Percentiles rank a stretch among this genome's conserved stretches.
These are phyloP conservation scores for Wallemia hederae DNA, from an alignment of 1,284 basidiomycete species.

Conservation along the genomic window DNA sequence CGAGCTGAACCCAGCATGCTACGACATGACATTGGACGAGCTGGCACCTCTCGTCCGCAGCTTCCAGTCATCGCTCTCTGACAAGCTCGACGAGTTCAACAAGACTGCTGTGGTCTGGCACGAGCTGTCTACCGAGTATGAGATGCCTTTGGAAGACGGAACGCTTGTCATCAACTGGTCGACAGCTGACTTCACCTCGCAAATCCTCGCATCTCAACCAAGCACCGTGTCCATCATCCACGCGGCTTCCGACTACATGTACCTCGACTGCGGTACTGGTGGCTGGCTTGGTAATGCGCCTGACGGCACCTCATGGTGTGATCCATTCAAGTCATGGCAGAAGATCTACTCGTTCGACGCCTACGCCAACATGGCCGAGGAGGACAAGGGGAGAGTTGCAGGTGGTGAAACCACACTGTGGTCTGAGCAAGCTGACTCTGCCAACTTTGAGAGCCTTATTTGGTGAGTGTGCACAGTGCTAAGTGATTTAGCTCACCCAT, in stretches of 20 bases:
- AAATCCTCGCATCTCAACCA: conserved; percentile 9
- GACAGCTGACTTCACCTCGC: conserved; percentile 7
- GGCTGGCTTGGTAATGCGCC: conserved; percentile 2
- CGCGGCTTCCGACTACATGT: conserved; percentile 7
- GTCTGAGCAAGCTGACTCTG: background rate
- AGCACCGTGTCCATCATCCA: conserved; percentile 8
- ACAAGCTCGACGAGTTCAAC: conserved; percentile 4
- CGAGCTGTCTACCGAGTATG: conserved; percentile 12
- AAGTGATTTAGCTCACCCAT: background rate
- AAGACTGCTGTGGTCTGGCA: conserved; percentile 14
- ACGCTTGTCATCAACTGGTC: conserved; percentile 14
- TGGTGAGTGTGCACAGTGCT: background rate
- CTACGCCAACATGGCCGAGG: background rate
- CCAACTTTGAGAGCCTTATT: background rate
- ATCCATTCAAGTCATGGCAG: conserved; percentile 4
- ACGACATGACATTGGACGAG: conserved; percentile 7
- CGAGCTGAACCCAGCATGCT: conserved; percentile 9
- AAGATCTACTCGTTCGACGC: conserved; percentile 12
- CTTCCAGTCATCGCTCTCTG: conserved; percentile 9
- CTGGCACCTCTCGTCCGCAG: conserved; percentile 6
- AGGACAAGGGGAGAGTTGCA: background rate
- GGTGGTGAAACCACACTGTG: conserved; percentile 2
- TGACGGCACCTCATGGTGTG: conserved; percentile 7
- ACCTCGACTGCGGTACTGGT: conserved; percentile 12
- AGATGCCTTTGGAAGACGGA: conserved; percentile 8